Percentiles rank a stretch among this genome's conserved stretches.
Conservation (phyloP, 108 stramenopile species). For the Mediolabrus comicus region DNA sequence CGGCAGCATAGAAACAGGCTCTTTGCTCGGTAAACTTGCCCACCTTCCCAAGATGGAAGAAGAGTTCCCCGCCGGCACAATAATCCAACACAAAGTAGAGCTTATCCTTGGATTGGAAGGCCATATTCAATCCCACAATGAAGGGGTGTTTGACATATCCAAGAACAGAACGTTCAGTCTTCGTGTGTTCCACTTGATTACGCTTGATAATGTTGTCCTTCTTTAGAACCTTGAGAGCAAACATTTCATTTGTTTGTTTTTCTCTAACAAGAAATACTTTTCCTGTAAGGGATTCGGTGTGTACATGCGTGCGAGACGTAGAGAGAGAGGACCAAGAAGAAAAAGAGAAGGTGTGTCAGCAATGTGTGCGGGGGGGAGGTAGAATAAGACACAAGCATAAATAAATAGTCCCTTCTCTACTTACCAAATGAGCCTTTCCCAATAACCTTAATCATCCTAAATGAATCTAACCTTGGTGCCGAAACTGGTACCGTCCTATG, state of each 20-base stretch:
- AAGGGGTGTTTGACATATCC: conserved; percentile 98
- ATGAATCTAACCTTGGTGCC: conserved; percentile 81
- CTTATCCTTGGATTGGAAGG: conserved; percentile 96
- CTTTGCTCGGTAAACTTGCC: conserved; percentile 91
- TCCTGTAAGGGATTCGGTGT: conserved; percentile 49
- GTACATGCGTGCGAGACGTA: too few species aligned
- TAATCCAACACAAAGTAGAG: conserved; percentile 98
- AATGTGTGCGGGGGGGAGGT: not conserved
- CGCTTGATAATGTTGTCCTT: conserved; percentile 97
- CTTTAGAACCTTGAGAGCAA: conserved; percentile 92
- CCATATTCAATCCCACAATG: conserved; percentile 98
- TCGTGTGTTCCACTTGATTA: conserved; percentile 98
- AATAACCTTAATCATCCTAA: conserved; percentile 88
- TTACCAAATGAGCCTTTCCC: conserved; percentile 95
- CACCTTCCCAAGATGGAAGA: conserved; percentile 94
- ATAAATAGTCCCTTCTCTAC: conserved; percentile 16
- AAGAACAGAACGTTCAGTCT: conserved; percentile 94
- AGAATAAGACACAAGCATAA: not conserved
- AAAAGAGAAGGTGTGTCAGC: not conserved
- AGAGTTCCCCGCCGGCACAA: conserved; percentile 98
- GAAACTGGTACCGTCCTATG: conserved; percentile 59
- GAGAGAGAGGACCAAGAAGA: not conserved
- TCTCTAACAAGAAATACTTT: conserved; percentile 90
- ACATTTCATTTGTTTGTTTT: conserved; percentile 75
- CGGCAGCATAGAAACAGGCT: conserved; percentile 96